phyloP scores from a whole-genome alignment of 345 rosid species.

The Pugionium dolabratum region DNA sequence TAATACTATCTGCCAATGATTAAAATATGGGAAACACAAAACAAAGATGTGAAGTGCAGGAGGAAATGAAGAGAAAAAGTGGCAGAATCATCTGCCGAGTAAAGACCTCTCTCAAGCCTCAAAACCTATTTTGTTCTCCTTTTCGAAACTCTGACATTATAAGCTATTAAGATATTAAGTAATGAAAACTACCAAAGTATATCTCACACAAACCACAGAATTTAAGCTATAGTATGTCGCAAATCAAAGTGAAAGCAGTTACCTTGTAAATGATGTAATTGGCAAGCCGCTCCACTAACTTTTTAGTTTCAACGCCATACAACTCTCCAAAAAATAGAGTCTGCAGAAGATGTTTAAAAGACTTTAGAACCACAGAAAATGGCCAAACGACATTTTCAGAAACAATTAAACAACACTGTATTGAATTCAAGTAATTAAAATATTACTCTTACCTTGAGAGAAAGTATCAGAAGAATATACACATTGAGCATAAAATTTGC shows the following conservation, averaged over 20 bases:
- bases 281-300: constrained; percentile 82
- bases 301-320: constrained; percentile 74
- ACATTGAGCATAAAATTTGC: constrained; percentile 73
- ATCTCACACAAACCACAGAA: constrained; percentile 20
- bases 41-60: constrained; percentile 9
- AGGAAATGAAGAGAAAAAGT: constrained; percentile 7
- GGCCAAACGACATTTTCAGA: constrained; percentile 12
- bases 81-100: constrained; percentile 19
- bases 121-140: constrained; percentile 3
- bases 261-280: constrained; percentile 98
- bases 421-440: constrained; percentile 11
- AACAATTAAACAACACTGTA: background rate
- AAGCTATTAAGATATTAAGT: constrained; percentile 13
- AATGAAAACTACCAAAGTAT: constrained; percentile 17
- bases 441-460: constrained; percentile 66
- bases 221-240: background rate
- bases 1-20: constrained; percentile 6
- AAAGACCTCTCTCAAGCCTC: constrained; percentile 16
- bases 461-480: constrained; percentile 72
- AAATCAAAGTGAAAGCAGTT: constrained; percentile 31
- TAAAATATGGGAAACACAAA: background rate
- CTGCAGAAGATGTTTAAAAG: constrained; percentile 49
- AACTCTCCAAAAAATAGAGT: constrained; percentile 80
- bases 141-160: constrained; percentile 1
- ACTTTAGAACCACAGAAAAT: constrained; percentile 19